Evolutionary conservation across 306 rosid genomes (phyloP).

Genomic region (Cucurbita moschata): DNA sequence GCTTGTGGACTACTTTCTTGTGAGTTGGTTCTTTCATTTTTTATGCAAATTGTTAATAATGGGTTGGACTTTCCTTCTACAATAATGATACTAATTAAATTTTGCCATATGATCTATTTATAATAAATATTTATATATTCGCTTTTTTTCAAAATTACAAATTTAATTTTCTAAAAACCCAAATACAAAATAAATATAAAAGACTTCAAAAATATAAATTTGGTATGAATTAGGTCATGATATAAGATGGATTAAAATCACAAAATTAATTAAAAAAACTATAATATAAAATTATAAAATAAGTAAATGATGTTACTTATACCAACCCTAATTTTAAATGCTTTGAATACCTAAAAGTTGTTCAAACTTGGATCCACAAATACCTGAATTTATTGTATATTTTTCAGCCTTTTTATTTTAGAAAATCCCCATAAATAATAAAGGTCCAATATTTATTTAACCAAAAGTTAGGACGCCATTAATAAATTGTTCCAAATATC

Average conservation of each 20-base stretch:
- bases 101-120: not conserved
- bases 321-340: conserved; percentile 1
- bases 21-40: not conserved
- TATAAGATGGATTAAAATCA: not conserved
- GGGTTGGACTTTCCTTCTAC: not conserved
- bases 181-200: no score
- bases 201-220: not conserved
- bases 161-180: no score
- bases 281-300: not conserved
- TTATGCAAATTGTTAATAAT: not conserved
- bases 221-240: not conserved
- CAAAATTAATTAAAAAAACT: not conserved
- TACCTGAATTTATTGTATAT: not conserved
- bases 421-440: not conserved
- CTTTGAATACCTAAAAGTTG: not conserved
- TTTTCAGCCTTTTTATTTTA: not conserved
- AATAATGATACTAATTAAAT: not conserved
- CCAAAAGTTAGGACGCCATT: not conserved
- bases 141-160: no score
- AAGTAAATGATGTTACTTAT: not conserved
- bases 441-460: not conserved
- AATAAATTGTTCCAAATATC: not conserved
- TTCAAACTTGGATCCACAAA: not conserved
- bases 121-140: no score
- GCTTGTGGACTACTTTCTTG: not conserved